Base-by-base conservation (phyloP, 2,329 filamentous ascomycete species). In the Alternaria arbusti region DNA sequence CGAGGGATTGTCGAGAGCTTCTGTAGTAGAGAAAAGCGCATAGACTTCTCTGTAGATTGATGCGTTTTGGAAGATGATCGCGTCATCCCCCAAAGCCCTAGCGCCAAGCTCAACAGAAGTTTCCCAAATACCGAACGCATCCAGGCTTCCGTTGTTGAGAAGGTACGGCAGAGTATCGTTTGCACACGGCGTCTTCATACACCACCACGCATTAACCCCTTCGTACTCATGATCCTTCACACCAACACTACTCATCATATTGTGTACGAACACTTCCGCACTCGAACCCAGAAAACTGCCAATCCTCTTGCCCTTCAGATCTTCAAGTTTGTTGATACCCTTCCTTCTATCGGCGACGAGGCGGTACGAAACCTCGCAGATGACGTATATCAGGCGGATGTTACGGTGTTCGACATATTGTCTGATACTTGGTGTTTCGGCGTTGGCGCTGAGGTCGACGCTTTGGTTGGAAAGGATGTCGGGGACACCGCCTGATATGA, bases 91-190 rank as follows among this genome's bases (percentile, higher is more conserved):
- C 3, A 76, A 44, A 4, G 66, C 68, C 7, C 61, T 46, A 11
- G 66, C 64, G 1, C 62, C 68, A 4, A 76, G 65, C 52, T 76
- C 73, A 13, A 73, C 69, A 15, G 67, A 61, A 6, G 73, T 69
- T 58, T 76, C 73, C 73, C 73, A 76, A 12, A 76, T 55, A 11
- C 72, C 73, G 45, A 74, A 69, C 7, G 72, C 73, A 43, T 76
- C 73, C 52, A 74, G 64, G 6, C 59, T 28, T 3, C 61, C 62
- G 25, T 40, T 52, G 4, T 50, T 52, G 40, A 76, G 59, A 57
- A 71, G 68, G 9, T 28, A 15, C 6, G 72, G 71, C 3, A 74
- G 55, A 1, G 71, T 73, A 36, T 61, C 50, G 10, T 46, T 50
- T 5, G 52, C 67, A 62, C 73, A 76, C 10, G 73, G 73, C 12